Base-by-base conservation (phyloP, 345 rosid genomes). In the Salix udensis region DNA sequence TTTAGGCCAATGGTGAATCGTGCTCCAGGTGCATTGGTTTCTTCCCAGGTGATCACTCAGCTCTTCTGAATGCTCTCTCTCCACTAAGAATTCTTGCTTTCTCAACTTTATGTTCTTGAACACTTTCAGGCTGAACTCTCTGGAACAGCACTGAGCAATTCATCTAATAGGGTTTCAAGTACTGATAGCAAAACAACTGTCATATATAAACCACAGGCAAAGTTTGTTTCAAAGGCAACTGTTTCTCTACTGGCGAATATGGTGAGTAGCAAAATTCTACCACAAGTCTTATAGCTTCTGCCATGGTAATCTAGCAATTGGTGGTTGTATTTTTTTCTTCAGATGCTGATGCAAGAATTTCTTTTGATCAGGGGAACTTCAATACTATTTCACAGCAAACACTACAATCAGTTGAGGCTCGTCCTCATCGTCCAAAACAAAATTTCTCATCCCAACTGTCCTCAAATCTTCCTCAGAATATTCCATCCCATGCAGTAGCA, bases 191-290 rank as follows among this genome's bases (percentile, higher is more conserved):
- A 76, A 77, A 82, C 82, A 37, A 88, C 85, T 1, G 80, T 89
- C 21, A 76, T 94, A 48, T 89, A 91, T 82, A 94, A 92, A 79
- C 99, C 99, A 0, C 88, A 82, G 83, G 97, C 98, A 34, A 92
- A 88, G 83, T 88, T 94, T 62, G 97, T 91, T 16, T 92, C 99
- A 15, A 90, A 84, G 87, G 82, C 93, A 73, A 90, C 97, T 5
- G 86, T 88, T 74, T 89, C 97, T 52, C 88, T 89, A 46, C 78
- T 94, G 83, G 97, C 90, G 42, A 96, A 86, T 74, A 92, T 92
- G 97, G 99, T 90, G 30, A 83, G 93, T 86, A 10, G 52, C 72
- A 44, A 66, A 40, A 37, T 65, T 52, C 52, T 28, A n/a, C 58
- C 14, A 2, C n/a, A 39, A 13, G 15, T 48, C 53, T 15, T 9